Evolutionary conservation across 2,329 filamentous ascomycete species (phyloP).

Genomic region (Stemphylium lycopersici): DNA sequence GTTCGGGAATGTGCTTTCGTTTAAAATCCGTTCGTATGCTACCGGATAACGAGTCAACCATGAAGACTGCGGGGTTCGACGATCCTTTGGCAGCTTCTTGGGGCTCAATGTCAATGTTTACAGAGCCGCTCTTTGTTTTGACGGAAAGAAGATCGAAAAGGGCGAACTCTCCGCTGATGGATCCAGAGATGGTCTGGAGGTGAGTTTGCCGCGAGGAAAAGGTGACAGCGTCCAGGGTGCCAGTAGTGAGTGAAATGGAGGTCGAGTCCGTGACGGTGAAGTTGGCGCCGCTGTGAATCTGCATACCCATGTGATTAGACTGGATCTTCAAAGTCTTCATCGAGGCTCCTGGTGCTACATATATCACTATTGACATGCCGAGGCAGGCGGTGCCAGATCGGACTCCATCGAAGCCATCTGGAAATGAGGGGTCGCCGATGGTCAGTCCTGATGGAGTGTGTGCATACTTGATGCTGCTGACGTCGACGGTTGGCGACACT

Average conservation of each 20-base stretch:
- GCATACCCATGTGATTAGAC: constrained; percentile 48
- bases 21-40: constrained; percentile 47
- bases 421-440: constrained; percentile 35
- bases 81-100: constrained; percentile 37
- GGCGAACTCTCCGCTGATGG: constrained; percentile 51
- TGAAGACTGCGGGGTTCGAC: constrained; percentile 47
- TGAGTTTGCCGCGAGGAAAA: constrained; percentile 49
- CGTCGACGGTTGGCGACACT: constrained; percentile 41
- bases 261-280: constrained; percentile 43
- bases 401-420: constrained; percentile 34
- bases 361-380: constrained; percentile 47
- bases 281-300: constrained; percentile 41
- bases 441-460: constrained; percentile 27
- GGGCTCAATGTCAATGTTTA: constrained; percentile 50
- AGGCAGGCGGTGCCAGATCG: constrained; percentile 41
- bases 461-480: constrained; percentile 39
- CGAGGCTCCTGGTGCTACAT: constrained; percentile 41
- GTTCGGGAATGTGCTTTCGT: constrained; percentile 45
- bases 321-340: constrained; percentile 45
- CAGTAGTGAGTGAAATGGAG: constrained; percentile 42
- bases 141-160: constrained; percentile 51
- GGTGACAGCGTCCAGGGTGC: constrained; percentile 41
- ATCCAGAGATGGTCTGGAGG: constrained; percentile 49
- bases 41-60: constrained; percentile 44
- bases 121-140: constrained; percentile 49